Percentiles rank a stretch among this genome's conserved stretches.
These are phyloP conservation scores for Caloboletus firmus DNA, from an alignment of 1,284 basidiomycete species.

Conservation along the genomic window DNA sequence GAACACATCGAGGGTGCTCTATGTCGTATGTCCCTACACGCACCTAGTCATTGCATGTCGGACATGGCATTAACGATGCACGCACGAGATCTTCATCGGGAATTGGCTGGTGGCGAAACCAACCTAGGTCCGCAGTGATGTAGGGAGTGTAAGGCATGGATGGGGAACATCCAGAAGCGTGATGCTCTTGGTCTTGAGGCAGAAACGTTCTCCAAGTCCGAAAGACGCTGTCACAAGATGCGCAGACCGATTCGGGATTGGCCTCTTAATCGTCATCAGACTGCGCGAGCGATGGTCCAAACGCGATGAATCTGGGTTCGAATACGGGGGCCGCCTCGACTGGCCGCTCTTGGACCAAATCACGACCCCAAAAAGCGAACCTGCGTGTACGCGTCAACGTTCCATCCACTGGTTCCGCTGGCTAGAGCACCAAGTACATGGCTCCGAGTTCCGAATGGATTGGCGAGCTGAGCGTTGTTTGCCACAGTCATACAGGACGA, in stretches of 20 bases:
- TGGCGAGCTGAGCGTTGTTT: constrained; percentile 8
- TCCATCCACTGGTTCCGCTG: background rate
- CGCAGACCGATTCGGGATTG: background rate
- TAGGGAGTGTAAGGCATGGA: constrained; percentile 12
- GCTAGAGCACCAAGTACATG: background rate
- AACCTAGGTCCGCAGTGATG: constrained; percentile 28
- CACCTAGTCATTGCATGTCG: constrained; percentile 2
- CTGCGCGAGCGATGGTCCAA: background rate
- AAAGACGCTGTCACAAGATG: constrained; percentile 24
- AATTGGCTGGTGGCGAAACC: constrained; percentile 22
- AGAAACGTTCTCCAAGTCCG: constrained; percentile 29
- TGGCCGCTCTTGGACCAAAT: background rate
- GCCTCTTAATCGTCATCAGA: constrained; percentile 12
- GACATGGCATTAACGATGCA: constrained; percentile 16
- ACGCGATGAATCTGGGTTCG: constrained; percentile 6
- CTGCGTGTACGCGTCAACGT: constrained; percentile 1
- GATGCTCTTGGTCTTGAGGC: constrained; percentile 24
- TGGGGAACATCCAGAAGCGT: constrained; percentile 6
- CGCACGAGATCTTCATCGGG: constrained; percentile 25
- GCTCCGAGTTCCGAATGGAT: background rate
- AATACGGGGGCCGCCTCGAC: constrained; percentile 6
- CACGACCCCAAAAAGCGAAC: constrained; percentile 6
- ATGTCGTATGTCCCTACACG: constrained; percentile 14
- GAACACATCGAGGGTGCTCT: constrained; percentile 21
- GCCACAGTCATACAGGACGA: constrained; percentile 21